Base-by-base conservation (phyloP, 192 early-diverging fungal genomes). In the Mortierella hygrophila region DNA sequence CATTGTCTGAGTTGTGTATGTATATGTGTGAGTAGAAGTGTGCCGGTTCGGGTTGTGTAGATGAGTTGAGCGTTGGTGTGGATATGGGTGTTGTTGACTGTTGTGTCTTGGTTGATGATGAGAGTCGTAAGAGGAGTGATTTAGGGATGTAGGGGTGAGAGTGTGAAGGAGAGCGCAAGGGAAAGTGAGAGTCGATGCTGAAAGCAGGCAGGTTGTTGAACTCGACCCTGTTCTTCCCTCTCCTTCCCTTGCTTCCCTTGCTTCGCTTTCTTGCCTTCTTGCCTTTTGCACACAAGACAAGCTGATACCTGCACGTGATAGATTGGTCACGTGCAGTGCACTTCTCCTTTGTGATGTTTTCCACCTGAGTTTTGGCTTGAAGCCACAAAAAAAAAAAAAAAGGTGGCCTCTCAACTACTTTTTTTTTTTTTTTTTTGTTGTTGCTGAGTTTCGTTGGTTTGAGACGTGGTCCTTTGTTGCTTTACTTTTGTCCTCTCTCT, bases 1-100 rank as follows among this genome's bases (percentile, higher is more conserved):
- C 92, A 93, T 93, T 65, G 0, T 29, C 1, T n/a, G 4, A 32
- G 71, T 42, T 41, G 18, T 32, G 60, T 70, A 35, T 35, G 35
- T 70, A 20, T 26, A 72, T 54, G 38, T 4, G 29, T 20, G 37
- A 21, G 21, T 29, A 3, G 6, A 13, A 4, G 75, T 16, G 32
- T 38, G 23, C 65, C 3, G 13, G 1, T 13, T 11, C 1, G 37
- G 35, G 75, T 52, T 20, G 57, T 38, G 38, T 29, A 1, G 13
- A 13, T 41, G 76, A 29, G 35, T 26, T 42, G 72, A 16, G 15
- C 4, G 10, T 13, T 0, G 49, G 18, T 18, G 20, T 18, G 15
- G 18, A 20, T 20, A 16, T 46, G 46, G 6, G 21, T 4, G 23
- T 16, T 71, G 40, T 40, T 40, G 38, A 40, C 38, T 40, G 38